A percentile compares a stretch with the other conserved stretches of the same genome.
phyloP scores from a whole-genome alignment of 768 basidiomycete genomes.

The Tricholoma furcatifolium region DNA sequence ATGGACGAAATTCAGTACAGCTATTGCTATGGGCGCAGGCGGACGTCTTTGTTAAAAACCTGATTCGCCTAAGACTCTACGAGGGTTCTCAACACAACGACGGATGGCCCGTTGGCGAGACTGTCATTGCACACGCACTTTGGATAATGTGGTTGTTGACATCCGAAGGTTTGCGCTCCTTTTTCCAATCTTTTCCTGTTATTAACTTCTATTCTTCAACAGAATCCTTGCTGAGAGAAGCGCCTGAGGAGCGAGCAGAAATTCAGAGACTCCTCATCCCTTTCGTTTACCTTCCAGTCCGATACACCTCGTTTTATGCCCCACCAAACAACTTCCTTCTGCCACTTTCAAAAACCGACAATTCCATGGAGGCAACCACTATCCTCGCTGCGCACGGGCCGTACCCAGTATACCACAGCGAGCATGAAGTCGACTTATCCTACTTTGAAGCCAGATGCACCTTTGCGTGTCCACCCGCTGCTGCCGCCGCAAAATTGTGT shows the following conservation, averaged over 20 bases:
- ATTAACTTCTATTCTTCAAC: neutral
- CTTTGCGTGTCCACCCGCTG: constrained; percentile 42
- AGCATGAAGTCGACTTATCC: constrained; percentile 22
- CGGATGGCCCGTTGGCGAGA: constrained; percentile 52
- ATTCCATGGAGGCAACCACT: constrained; percentile 19
- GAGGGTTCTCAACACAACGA: constrained; percentile 23
- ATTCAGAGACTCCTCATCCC: no score
- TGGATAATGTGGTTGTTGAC: constrained; percentile 59
- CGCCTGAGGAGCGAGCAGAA: no score
- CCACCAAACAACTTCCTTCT: constrained; percentile 67
- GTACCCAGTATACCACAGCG: constrained; percentile 43
- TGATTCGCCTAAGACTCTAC: constrained; percentile 39
- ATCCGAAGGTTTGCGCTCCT: constrained; percentile 32
- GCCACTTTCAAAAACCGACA: constrained; percentile 23
- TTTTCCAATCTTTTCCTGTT: neutral
- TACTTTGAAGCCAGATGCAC: constrained; percentile 30
- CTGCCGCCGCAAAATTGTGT: constrained; percentile 59
- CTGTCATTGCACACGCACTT: constrained; percentile 45
- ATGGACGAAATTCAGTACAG: constrained; percentile 51
- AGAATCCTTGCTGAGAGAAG: constrained; percentile 23
- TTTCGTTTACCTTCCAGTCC: no score
- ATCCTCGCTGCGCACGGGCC: constrained; percentile 38
- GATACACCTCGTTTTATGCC: constrained; percentile 16
- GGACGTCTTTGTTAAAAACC: constrained; percentile 37
- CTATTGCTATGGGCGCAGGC: constrained; percentile 44